Base-by-base conservation (phyloP, 768 basidiomycete species). In the Psilocybe subaeruginosa region DNA sequence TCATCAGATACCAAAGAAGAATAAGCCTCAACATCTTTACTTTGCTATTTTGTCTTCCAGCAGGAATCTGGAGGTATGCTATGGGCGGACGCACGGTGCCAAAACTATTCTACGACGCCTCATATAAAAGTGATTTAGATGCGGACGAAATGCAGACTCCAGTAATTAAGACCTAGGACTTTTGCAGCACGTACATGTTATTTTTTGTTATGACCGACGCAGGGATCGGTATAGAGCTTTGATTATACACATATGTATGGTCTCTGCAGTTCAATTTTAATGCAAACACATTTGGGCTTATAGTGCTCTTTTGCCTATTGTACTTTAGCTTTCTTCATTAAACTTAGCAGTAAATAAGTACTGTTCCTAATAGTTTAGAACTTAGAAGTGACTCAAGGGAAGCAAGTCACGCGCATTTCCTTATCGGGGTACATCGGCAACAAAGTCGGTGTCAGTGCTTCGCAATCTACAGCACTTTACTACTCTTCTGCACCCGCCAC, bases 361-460 rank as follows among this genome's bases (percentile, higher is more conserved):
- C 37, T 39, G 14, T 39, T 39, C 14, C 37, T 39, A 39, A 14
- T 39, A 39, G 37, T 23, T 23, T 23, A 23, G 23, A 23, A 23
- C 23, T 23, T 2, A 23, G 23, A 23, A 23, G 23, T 2, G 23
- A 23, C 23, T 2, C 7, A 35, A 35, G 33, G 2, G 7, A 35
- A 35, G 11, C 11, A 47, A 33, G 67, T 70, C 67, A 70, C 67
- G 64, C 59, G 56, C 51, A 60, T 70, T 76, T 64, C 74, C 75
- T 76, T 77, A 77, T 79, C 77, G 68, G 74, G 74, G 58, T 64
- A 71, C 65, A 77, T 77, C 74, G 71, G 64, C 63, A 52, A 63
- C 54, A 54, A 60, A 60, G 63, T 63, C 57, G 46, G 53, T 47
- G 55, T 3, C 43, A 45, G 37, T 60, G 58, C 66, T 59, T 58